phyloP scores from a whole-genome alignment of 306 rosid species.

The apple (Malus domestica) region ASM211411v1 NC_041794.1:31970001-31970500 shows the following conservation, averaged over 20 bases:
- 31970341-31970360: constrained; percentile 92
- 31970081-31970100: constrained; percentile 1
- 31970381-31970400: background rate
- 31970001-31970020: constrained; percentile 4
- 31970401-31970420: background rate
- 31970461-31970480: constrained; percentile 13
- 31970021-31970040: background rate
- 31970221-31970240: constrained; percentile 43
- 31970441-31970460: constrained; percentile 10
- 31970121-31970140: background rate
- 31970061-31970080: too few species aligned
- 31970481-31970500: background rate
- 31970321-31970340: constrained; percentile 89
- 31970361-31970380: constrained; percentile 61
- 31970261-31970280: constrained; percentile 93
- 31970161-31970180: background rate
- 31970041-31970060: background rate
- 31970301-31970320: constrained; percentile 78
- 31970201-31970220: background rate
- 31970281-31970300: constrained; percentile 75
- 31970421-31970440: background rate
- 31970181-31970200: background rate
- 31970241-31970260: constrained; percentile 95
- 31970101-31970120: background rate
- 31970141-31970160: background rate